Percentiles rank a stretch among this genome's conserved stretches.
phyloP scores from a whole-genome alignment of 164 flowering plant genomes.

The Brasenia schreberi region DNA sequence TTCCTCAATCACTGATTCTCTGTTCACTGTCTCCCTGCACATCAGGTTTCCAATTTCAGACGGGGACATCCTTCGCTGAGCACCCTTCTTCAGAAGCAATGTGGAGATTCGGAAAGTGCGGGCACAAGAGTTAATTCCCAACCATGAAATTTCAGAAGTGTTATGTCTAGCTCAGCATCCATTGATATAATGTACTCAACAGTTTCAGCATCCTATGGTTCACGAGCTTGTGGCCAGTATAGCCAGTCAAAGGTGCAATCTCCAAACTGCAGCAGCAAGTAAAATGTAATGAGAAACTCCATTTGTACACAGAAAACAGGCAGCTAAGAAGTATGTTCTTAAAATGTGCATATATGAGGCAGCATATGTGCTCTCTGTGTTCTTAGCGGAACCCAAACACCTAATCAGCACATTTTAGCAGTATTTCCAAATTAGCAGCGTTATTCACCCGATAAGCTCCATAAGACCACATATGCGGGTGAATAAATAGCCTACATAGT shows the following conservation, averaged over 20 bases:
- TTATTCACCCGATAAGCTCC: no score
- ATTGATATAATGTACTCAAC: conserved; percentile 47
- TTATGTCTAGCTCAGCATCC: conserved; percentile 64
- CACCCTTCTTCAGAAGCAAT: conserved; percentile 79
- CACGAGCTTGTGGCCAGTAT: conserved; percentile 71
- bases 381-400: no score
- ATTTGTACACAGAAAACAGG: background rate
- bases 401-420: no score
- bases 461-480: no score
- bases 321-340: background rate
- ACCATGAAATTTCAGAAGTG: conserved; percentile 42
- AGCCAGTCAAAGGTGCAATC: conserved; percentile 86
- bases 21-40: conserved; percentile 52
- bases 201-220: conserved; percentile 37
- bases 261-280: conserved; percentile 41
- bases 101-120: conserved; percentile 62
- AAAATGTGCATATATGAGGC: background rate
- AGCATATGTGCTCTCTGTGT: no score
- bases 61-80: conserved; percentile 48
- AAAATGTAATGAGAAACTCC: background rate
- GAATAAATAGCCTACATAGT: no score
- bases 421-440: no score
- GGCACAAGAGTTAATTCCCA: conserved; percentile 40
- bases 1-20: conserved; percentile 55
- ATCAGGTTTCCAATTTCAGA: conserved; percentile 61